A percentile compares a stretch with the other conserved stretches of the same genome.
These are phyloP conservation scores for Torulaspora delbrueckii DNA, from an alignment of 805 yeast genomes.

Conservation along the genomic window DNA sequence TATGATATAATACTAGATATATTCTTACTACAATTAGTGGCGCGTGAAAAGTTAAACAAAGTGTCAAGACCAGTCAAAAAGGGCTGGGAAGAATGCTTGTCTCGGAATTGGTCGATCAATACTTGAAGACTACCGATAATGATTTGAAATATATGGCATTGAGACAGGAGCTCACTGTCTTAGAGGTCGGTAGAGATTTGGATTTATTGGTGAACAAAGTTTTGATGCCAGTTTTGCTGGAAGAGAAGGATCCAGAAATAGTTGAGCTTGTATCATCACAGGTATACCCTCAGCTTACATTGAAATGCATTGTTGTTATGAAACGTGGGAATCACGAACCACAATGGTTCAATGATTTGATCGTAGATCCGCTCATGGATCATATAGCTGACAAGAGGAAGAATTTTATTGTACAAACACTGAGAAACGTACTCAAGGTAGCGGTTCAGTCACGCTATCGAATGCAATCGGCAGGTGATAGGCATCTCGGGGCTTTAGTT, in stretches of 20 bases:
- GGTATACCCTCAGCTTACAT: slow-evolving; percentile 42
- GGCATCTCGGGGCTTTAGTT: neutral
- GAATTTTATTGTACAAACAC: slow-evolving; percentile 16
- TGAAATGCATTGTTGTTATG: slow-evolving; percentile 36
- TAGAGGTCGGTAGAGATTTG: slow-evolving; percentile 62
- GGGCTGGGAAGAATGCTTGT: slow-evolving; percentile 8
- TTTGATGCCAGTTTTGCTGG: slow-evolving; percentile 29
- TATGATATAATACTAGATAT: neutral
- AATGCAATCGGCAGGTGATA: neutral
- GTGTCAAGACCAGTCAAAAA: neutral
- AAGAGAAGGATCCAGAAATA: slow-evolving; percentile 47
- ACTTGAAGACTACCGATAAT: slow-evolving; percentile 20
- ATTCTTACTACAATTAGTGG: neutral
- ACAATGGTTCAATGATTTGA: slow-evolving; percentile 11
- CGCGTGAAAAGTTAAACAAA: neutral
- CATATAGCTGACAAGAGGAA: slow-evolving; percentile 4
- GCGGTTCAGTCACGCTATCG: neutral
- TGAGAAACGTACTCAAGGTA: slow-evolving; percentile 15
- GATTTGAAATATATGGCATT: slow-evolving; percentile 50
- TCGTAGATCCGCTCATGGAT: slow-evolving; percentile 9
- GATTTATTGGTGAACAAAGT: slow-evolving; percentile 57
- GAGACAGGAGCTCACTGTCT: slow-evolving; percentile 79
- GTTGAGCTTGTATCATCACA: slow-evolving; percentile 41
- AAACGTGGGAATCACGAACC: slow-evolving; percentile 10
- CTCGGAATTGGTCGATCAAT: slow-evolving; percentile 14